These are phyloP conservation scores for Candida xiaguanensis DNA, from an alignment of 805 yeast genomes.

Conservation along the genomic window DNA sequence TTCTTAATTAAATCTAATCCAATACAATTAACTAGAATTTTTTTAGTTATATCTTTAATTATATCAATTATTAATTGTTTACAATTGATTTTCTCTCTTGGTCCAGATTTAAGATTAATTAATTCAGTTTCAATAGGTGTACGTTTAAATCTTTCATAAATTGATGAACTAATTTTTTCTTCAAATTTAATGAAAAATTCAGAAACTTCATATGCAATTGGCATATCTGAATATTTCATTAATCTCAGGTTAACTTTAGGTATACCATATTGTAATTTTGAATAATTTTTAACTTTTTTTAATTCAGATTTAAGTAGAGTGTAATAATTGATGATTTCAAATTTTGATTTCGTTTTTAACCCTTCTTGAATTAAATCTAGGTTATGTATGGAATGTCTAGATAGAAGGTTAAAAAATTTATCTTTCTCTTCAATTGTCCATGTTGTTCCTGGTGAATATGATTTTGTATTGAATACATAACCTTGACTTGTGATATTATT, in stretches of 20 bases:
- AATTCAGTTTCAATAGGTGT: background rate
- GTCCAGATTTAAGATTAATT: background rate
- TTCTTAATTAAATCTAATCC: background rate
- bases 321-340: conserved; percentile 47
- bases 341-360: conserved; percentile 38
- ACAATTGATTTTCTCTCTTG: background rate
- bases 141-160: conserved; percentile 9
- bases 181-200: conserved; percentile 41
- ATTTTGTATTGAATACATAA: conserved; percentile 5
- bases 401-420: conserved; percentile 45
- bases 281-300: conserved; percentile 15
- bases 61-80: background rate
- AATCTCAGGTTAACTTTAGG: conserved; percentile 12
- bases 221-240: conserved; percentile 42
- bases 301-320: conserved; percentile 29
- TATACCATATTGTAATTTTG: background rate
- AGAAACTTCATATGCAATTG: conserved; percentile 52
- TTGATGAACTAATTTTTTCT: conserved; percentile 29
- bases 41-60: background rate
- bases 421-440: conserved; percentile 53
- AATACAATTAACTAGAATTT: background rate
- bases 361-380: conserved; percentile 35
- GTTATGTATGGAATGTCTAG: conserved; percentile 48
- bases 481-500: conserved; percentile 16
- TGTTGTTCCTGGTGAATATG: conserved; percentile 24